Evolutionary conservation across 805 yeast genomes (phyloP).

Genomic region (Groenewaldozyma salmanticensis): DNA sequence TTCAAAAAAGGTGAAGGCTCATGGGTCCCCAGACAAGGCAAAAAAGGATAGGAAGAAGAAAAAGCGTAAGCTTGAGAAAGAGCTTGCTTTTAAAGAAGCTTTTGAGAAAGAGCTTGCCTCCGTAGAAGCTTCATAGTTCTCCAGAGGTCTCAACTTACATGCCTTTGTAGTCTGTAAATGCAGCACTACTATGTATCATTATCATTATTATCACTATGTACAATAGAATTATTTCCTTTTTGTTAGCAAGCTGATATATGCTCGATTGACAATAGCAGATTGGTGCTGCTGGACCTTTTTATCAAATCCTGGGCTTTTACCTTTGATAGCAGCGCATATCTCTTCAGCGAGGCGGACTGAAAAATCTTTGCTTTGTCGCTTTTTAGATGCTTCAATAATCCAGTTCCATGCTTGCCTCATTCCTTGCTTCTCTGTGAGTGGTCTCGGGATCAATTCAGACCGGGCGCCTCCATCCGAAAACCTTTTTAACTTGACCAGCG

Average conservation of each 20-base stretch:
- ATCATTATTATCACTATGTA: too few species aligned
- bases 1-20: too few species aligned
- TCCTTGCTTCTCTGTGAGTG: conserved; percentile 74
- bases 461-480: conserved; percentile 82
- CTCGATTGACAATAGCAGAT: conserved; percentile 80
- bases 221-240: conserved; percentile 3
- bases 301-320: conserved; percentile 75
- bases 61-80: conserved; percentile 29
- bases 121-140: too few species aligned
- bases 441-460: conserved; percentile 69
- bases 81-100: background rate
- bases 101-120: background rate
- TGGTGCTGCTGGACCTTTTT: conserved; percentile 77
- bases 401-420: conserved; percentile 79
- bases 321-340: conserved; percentile 63
- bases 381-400: conserved; percentile 78
- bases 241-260: conserved; percentile 42
- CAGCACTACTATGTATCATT: too few species aligned
- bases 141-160: too few species aligned
- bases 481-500: conserved; percentile 68
- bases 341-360: conserved; percentile 90
- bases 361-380: conserved; percentile 70
- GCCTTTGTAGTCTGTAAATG: too few species aligned
- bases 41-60: conserved; percentile 38
- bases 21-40: too few species aligned